phyloP scores from a whole-genome alignment of 345 rosid genomes.

The rapeseed (Brassica napus) region Da-Ae NC_063449.1:27363001-27363500 shows the following conservation, averaged over 20 bases:
- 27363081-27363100: slow-evolving; percentile 43
- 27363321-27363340: too few species aligned
- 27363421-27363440: background rate
- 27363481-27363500: slow-evolving; percentile 59
- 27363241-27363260: too few species aligned
- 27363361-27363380: too few species aligned
- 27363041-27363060: slow-evolving; percentile 71
- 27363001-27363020: slow-evolving; percentile 88
- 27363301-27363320: too few species aligned
- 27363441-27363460: background rate
- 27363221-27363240: background rate
- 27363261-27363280: too few species aligned
- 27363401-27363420: too few species aligned
- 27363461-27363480: slow-evolving; percentile 10
- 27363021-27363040: slow-evolving; percentile 77
- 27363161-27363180: slow-evolving; percentile 71
- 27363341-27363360: too few species aligned
- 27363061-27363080: slow-evolving; percentile 81
- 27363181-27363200: slow-evolving; percentile 95
- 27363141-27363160: slow-evolving; percentile 50
- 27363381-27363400: too few species aligned
- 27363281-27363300: too few species aligned
- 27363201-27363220: slow-evolving; percentile 67
- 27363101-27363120: slow-evolving; percentile 55
- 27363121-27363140: slow-evolving; percentile 56